Evolutionary conservation across 2,329 filamentous ascomycete genomes (phyloP).

Genomic region (Fusarium succisae): DNA sequence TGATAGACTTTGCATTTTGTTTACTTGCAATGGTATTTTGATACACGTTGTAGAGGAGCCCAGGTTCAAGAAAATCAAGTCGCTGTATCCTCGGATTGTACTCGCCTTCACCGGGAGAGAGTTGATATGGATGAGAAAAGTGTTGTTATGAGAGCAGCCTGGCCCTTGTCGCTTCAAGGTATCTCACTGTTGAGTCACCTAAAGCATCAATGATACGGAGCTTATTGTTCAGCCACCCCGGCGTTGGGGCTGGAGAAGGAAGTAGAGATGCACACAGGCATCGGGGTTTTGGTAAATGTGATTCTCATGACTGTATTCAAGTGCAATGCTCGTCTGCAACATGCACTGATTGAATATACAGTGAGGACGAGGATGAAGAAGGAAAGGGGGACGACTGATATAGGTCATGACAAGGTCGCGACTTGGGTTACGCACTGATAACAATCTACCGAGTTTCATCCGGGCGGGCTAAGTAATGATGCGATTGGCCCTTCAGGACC

Average conservation of each 20-base stretch:
- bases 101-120: not conserved
- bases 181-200: constrained; percentile 29
- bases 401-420: constrained; percentile 9
- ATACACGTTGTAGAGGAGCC: not conserved
- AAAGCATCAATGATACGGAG: constrained; percentile 36
- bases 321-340: constrained; percentile 25
- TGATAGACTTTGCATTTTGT: constrained; percentile 31
- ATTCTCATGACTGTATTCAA: constrained; percentile 36
- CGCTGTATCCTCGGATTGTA: not conserved
- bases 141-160: constrained; percentile 18
- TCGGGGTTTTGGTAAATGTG: constrained; percentile 1
- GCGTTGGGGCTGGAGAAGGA: constrained; percentile 60
- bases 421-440: constrained; percentile 28
- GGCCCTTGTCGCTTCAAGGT: constrained; percentile 36
- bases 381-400: constrained; percentile 27
- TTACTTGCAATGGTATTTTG: not conserved
- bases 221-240: constrained; percentile 59
- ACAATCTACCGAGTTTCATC: constrained; percentile 39
- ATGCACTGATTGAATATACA: constrained; percentile 35
- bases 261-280: constrained; percentile 35
- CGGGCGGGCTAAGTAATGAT: constrained; percentile 39
- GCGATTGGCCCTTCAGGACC: constrained; percentile 17
- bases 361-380: constrained; percentile 16
- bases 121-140: not conserved
- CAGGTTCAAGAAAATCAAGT: not conserved